These are phyloP conservation scores for Linum trigynum DNA, from an alignment of 345 rosid species.

Conservation along the genomic window DNA sequence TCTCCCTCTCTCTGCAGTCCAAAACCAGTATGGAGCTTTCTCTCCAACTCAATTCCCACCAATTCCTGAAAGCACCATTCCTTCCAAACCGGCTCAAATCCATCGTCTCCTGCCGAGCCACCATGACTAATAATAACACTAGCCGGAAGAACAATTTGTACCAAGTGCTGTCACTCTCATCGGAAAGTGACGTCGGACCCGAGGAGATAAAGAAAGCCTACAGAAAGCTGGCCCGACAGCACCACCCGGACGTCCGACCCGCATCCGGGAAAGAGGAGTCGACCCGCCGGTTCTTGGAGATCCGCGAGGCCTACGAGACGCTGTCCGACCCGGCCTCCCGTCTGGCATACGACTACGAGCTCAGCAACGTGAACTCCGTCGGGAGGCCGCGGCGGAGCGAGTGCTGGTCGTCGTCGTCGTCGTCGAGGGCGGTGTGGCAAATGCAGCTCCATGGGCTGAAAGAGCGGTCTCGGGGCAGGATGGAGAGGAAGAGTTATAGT, in stretches of 20 bases:
- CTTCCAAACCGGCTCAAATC: neutral
- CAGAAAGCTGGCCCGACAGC: conserved; percentile 31
- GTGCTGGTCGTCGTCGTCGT: neutral
- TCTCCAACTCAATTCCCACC: too few species aligned
- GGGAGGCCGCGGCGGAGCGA: conserved; percentile 1
- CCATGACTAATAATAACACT: too few species aligned
- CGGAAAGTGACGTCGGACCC: conserved; percentile 19
- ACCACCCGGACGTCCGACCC: conserved; percentile 37
- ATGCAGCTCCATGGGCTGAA: conserved; percentile 25
- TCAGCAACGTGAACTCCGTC: conserved; percentile 13
- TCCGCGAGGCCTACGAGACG: conserved; percentile 37
- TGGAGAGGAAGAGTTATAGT: conserved; percentile 14
- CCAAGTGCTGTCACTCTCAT: conserved; percentile 27
- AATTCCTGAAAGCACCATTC: neutral
- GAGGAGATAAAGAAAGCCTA: conserved; percentile 39
- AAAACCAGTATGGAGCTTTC: too few species aligned
- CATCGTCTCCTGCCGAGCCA: conserved; percentile 6
- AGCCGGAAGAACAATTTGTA: conserved; percentile 15
- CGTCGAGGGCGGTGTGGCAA: conserved; percentile 28
- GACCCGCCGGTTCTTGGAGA: conserved; percentile 26
- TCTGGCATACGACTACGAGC: conserved; percentile 20
- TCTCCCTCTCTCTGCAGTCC: too few species aligned
- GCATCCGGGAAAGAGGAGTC: conserved; percentile 18
- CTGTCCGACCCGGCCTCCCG: conserved; percentile 28
- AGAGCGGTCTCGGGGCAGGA: conserved; percentile 17